These are phyloP conservation scores for Euphorbia peplus DNA, from an alignment of 345 rosid genomes.

Conservation along the genomic window DNA sequence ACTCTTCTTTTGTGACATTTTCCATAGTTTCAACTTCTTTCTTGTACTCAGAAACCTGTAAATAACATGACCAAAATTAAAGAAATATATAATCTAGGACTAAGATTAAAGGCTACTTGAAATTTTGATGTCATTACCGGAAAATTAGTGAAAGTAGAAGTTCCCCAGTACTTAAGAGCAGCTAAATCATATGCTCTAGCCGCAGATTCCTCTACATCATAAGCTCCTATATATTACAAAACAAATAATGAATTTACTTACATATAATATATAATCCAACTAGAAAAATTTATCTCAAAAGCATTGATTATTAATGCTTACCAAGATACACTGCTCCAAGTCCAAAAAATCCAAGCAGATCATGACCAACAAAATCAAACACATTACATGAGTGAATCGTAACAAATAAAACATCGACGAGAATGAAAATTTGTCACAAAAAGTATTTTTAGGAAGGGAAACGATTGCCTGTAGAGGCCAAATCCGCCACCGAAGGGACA, in stretches of 20 bases:
- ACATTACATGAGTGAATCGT: no score
- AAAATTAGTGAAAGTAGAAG: conserved; percentile 33
- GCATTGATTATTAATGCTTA: conserved; percentile 4
- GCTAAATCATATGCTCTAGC: conserved; percentile 46
- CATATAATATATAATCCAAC: no score
- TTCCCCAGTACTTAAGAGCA: conserved; percentile 43
- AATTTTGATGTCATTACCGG: conserved; percentile 24
- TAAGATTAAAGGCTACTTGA: no score
- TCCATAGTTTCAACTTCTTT: conserved; percentile 38
- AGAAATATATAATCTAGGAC: no score
- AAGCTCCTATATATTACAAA: conserved; percentile 26
- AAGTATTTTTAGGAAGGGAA: no score
- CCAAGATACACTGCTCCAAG: conserved; percentile 39
- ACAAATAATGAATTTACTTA: not conserved
- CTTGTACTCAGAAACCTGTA: conserved; percentile 32
- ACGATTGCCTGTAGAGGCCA: no score
- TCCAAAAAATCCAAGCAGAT: conserved; percentile 7
- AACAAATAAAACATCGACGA: no score
- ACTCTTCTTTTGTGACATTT: conserved; percentile 36
- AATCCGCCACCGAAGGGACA: no score
- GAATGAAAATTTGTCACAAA: no score
- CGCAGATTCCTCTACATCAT: conserved; percentile 47
- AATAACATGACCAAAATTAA: not conserved
- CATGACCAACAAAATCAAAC: not conserved
- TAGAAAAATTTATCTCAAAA: no score